Evolutionary conservation across 2,329 filamentous ascomycete species (phyloP), one percentile per base, ranked within the genome.

Genomic region (Knoxdaviesia proteae): DNA sequence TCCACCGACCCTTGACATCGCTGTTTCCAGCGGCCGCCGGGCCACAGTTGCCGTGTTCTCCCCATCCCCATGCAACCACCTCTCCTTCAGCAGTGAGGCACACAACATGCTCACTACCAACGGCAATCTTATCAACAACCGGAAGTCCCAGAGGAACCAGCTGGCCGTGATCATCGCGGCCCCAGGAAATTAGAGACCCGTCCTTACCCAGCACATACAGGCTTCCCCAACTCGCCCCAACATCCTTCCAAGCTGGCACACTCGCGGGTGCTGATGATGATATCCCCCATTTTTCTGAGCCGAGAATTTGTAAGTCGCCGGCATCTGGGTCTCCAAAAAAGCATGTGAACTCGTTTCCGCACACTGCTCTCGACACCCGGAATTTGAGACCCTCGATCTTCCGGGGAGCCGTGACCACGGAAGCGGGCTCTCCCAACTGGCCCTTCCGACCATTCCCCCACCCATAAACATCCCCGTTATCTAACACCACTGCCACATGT

Each of bases 21-120:
- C 74, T 75, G 47, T 69, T 62, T 11, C 68, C 62, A 11, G 44
- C 42, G 47, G 75, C 72, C 8, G 69, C 64, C 34, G 74, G 71
- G 3, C 90, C 90, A 56, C 90, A 98, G 56, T 98, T 98, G 1
- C 90, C 90, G 60, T 98, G 90, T 59, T 96, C 88, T 2, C 86
- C 87, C 90, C 90, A 98, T 20, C 90, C 90, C 84, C 88, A 96
- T 1, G 83, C 73, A 40, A 92, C 60, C 1, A 94, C 74, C 41
- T 77, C 70, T 1, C 74, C 74, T 20, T 69, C 64, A 7, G 60
- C 61, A 0, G 80, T 75, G 31, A 88, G 58, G 6, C 76, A 83
- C 47, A 96, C 59, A n/a, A 73, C 75, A 58, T 98, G 90, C 58
- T 96, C 90, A 54, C 88, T 94, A 0, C 90, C 90, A 39, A 81